phyloP scores from a whole-genome alignment of 345 rosid species.

The Microcos paniculata region DNA sequence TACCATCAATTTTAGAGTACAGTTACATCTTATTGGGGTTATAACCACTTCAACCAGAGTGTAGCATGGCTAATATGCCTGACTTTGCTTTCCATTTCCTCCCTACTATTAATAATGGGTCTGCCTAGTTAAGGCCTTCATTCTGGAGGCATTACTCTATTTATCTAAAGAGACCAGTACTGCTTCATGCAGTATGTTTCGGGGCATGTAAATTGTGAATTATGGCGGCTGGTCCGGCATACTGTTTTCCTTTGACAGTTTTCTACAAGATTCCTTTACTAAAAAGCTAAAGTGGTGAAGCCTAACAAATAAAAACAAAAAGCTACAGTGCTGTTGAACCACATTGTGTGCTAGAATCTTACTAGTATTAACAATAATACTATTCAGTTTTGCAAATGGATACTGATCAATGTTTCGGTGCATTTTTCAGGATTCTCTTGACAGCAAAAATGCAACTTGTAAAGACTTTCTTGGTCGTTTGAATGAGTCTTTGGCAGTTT shows the following conservation, averaged over 20 bases:
- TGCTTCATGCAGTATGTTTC: background rate
- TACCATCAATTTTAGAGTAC: background rate
- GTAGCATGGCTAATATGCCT: background rate
- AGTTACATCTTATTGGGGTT: background rate
- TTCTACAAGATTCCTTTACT: background rate
- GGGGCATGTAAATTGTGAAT: background rate
- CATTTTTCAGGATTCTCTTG: slow-evolving; percentile 69
- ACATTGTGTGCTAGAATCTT: background rate
- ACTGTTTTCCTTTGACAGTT: background rate
- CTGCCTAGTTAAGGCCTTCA: background rate
- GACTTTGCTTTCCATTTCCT: background rate
- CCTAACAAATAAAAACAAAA: too few relatives aligned
- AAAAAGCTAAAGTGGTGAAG: too few relatives aligned
- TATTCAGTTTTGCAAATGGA: background rate
- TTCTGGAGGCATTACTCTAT: background rate
- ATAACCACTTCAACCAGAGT: background rate
- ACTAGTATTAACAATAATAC: background rate
- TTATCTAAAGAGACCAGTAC: background rate
- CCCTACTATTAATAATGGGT: background rate
- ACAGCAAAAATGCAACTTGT: slow-evolving; percentile 60
- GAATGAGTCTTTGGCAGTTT: slow-evolving; percentile 66
- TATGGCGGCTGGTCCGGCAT: background rate
- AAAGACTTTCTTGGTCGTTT: slow-evolving; percentile 55
- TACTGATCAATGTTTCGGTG: slow-evolving; percentile 4
- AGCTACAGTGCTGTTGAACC: background rate